Evolutionary conservation across 345 rosid species (phyloP).

Genomic region (Gossypium thurberi): DNA sequence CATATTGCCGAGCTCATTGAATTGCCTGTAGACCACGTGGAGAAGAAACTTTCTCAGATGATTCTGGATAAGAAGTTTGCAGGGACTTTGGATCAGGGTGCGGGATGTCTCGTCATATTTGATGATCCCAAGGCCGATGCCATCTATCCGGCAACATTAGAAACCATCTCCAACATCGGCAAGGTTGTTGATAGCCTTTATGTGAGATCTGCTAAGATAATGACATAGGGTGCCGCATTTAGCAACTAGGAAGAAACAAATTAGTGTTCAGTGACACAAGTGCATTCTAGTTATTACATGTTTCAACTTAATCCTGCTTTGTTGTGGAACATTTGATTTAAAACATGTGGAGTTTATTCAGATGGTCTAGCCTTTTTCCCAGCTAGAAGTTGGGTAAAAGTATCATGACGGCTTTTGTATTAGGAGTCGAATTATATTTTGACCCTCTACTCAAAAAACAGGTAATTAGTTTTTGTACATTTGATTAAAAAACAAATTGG

Average conservation of each 20-base stretch:
- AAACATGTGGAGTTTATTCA: background rate
- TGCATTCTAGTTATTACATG: background rate
- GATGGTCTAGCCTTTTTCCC: background rate
- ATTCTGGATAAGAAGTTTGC: conserved; percentile 94
- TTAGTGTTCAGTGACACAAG: background rate
- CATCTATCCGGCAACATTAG: conserved; percentile 76
- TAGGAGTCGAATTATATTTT: background rate
- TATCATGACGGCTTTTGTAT: background rate
- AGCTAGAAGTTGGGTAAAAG: background rate
- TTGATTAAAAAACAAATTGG: no score
- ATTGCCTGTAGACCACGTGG: conserved; percentile 68
- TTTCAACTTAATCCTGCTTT: background rate
- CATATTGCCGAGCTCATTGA: conserved; percentile 81
- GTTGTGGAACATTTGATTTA: background rate
- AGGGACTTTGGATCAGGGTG: conserved; percentile 93
- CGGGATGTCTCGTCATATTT: conserved; percentile 95
- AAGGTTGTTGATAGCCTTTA: conserved; percentile 97
- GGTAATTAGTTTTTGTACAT: no score
- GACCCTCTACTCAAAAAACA: no score
- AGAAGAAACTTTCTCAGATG: conserved; percentile 95
- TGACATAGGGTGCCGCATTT: conserved; percentile 31
- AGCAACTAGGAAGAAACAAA: background rate
- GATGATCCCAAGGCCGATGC: conserved; percentile 87
- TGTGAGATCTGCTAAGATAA: conserved; percentile 91
- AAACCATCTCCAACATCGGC: conserved; percentile 81